These are phyloP conservation scores for Pleurotus pulmonarius DNA, from an alignment of 768 basidiomycete genomes.

Conservation along the genomic window DNA sequence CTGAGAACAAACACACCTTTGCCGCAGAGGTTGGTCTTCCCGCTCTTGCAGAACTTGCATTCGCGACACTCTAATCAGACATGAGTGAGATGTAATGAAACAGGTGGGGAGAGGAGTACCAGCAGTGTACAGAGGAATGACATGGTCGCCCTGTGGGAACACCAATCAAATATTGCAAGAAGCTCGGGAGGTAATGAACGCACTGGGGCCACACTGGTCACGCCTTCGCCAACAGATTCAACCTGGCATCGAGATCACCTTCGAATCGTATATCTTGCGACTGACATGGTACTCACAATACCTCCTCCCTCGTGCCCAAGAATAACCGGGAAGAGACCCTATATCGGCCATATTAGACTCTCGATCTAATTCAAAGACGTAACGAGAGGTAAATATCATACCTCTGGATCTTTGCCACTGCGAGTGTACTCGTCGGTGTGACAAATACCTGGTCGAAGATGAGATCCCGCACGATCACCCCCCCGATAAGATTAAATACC, in stretches of 20 bases:
- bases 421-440: conserved; percentile 98
- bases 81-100: neutral
- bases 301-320: conserved; percentile 96
- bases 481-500: conserved; percentile 40
- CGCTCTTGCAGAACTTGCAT: conserved; percentile 98
- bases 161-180: neutral
- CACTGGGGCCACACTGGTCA: conserved; percentile 57
- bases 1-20: conserved; percentile 48
- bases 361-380: neutral
- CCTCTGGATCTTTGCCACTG: conserved; percentile 95
- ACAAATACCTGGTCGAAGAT: conserved; percentile 66
- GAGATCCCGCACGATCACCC: neutral
- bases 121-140: conserved; percentile 94
- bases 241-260: conserved; percentile 50
- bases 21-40: conserved; percentile 98
- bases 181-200: neutral
- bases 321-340: conserved; percentile 90
- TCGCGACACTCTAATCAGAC: conserved; percentile 72
- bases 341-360: conserved; percentile 12
- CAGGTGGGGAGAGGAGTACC: conserved; percentile 44
- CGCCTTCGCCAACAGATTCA: conserved; percentile 95
- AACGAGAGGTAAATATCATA: conserved; percentile 23
- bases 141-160: conserved; percentile 75
- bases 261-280: neutral
- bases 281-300: conserved; percentile 50